Percentiles rank a stretch among this genome's conserved stretches.
Conservation (phyloP, 495 filamentous ascomycete genomes). For the Tetracladium setigerum region DNA sequence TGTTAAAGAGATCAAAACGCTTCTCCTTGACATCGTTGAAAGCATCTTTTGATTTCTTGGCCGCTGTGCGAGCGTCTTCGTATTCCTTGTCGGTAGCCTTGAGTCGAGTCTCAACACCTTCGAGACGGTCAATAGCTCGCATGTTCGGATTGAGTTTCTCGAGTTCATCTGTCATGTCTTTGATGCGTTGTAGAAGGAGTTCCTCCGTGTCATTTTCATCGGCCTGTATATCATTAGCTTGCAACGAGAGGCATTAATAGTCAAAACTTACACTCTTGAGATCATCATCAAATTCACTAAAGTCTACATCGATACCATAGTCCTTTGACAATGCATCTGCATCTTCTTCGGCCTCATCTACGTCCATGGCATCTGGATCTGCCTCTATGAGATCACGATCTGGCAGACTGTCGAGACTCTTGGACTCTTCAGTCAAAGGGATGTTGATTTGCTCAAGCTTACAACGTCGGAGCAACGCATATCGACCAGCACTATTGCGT, state of each 20-base stretch:
- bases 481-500: conserved; percentile 72
- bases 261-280: conserved; percentile 59
- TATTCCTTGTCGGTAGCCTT: conserved; percentile 83
- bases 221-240: conserved; percentile 34
- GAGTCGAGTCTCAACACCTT: conserved; percentile 75
- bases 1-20: conserved; percentile 87
- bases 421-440: conserved; percentile 69
- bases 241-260: not conserved
- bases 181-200: conserved; percentile 71
- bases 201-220: conserved; percentile 67
- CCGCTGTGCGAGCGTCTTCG: conserved; percentile 66
- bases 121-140: conserved; percentile 87
- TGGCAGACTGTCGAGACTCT: conserved; percentile 70
- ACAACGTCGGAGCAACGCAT: conserved; percentile 77
- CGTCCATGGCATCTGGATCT: conserved; percentile 81
- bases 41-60: conserved; percentile 68
- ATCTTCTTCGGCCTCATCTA: conserved; percentile 57
- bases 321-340: conserved; percentile 50
- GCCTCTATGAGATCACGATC: conserved; percentile 56
- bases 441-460: conserved; percentile 89
- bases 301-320: conserved; percentile 90
- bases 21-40: conserved; percentile 75
- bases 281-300: conserved; percentile 77
- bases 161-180: conserved; percentile 63
- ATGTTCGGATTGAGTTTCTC: conserved; percentile 94